A percentile compares a stretch with the other conserved stretches of the same genome.
These are phyloP conservation scores for Kodamaea kakaduensis DNA, from an alignment of 805 yeast species.

Conservation along the genomic window DNA sequence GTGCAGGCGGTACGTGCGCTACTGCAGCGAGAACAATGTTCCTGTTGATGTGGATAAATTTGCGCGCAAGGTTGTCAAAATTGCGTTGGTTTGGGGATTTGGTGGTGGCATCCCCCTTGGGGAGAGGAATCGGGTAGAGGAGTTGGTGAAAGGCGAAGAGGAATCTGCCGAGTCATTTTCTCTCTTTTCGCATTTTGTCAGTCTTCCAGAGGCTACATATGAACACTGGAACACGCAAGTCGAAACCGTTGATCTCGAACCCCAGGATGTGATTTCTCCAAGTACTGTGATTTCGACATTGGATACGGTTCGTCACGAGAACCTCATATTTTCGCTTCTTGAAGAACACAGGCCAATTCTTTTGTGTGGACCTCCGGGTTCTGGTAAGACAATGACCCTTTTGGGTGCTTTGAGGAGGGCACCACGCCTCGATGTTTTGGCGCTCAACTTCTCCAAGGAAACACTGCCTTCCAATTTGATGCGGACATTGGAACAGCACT, in stretches of 20 bases:
- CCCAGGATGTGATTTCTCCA: slow-evolving; percentile 56
- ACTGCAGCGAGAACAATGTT: slow-evolving; percentile 8
- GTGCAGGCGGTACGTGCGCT: slow-evolving; percentile 21
- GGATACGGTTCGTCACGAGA: slow-evolving; percentile 70
- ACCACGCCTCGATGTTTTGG: slow-evolving; percentile 54
- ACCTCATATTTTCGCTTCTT: slow-evolving; percentile 52
- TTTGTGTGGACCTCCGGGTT: slow-evolving; percentile 95
- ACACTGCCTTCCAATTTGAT: slow-evolving; percentile 61
- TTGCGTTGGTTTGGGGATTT: slow-evolving; percentile 58
- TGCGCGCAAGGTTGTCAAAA: slow-evolving; percentile 29
- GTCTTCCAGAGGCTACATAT: slow-evolving; percentile 47
- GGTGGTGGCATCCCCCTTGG: slow-evolving; percentile 49
- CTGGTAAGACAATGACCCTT: slow-evolving; percentile 93
- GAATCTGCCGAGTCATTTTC: slow-evolving; percentile 32
- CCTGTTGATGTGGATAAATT: slow-evolving; percentile 23
- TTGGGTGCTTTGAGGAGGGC: slow-evolving; percentile 61
- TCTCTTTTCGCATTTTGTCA: not conserved
- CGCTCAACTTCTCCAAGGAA: slow-evolving; percentile 80
- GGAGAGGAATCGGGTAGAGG: slow-evolving; percentile 38
- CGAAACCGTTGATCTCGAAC: slow-evolving; percentile 45
- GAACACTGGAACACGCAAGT: slow-evolving; percentile 36
- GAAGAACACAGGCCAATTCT: slow-evolving; percentile 57
- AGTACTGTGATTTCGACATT: slow-evolving; percentile 70
- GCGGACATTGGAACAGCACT: slow-evolving; percentile 66
- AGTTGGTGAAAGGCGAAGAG: slow-evolving; percentile 12